These are phyloP conservation scores for Penicillium simplicissimum DNA, from an alignment of 495 filamentous ascomycete genomes.

Conservation along the genomic window DNA sequence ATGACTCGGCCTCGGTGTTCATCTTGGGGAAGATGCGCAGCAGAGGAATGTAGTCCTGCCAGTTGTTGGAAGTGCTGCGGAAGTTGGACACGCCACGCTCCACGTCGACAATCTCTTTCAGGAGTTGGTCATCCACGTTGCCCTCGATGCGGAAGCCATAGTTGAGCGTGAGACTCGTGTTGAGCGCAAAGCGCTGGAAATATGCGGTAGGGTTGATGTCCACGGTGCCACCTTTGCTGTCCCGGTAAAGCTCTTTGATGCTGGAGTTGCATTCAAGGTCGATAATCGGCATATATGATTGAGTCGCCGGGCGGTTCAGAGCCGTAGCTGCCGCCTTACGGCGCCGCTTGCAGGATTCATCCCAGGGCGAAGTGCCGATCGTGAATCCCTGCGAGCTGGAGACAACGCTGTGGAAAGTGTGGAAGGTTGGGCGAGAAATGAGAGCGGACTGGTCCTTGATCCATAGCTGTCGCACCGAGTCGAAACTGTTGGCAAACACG, in stretches of 20 bases:
- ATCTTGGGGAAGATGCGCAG: slow-evolving; percentile 57
- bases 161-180: slow-evolving; percentile 66
- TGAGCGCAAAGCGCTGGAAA: slow-evolving; percentile 67
- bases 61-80: slow-evolving; percentile 67
- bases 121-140: slow-evolving; percentile 56
- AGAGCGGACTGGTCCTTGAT: slow-evolving; percentile 71
- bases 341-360: slow-evolving; percentile 69
- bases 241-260: slow-evolving; percentile 63
- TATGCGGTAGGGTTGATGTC: slow-evolving; percentile 66
- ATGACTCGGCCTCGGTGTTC: slow-evolving; percentile 54
- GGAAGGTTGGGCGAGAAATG: slow-evolving; percentile 67
- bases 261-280: slow-evolving; percentile 65
- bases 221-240: slow-evolving; percentile 53
- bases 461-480: slow-evolving; percentile 67
- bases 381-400: slow-evolving; percentile 70
- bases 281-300: slow-evolving; percentile 72
- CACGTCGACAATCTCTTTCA: slow-evolving; percentile 63
- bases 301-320: slow-evolving; percentile 64
- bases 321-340: slow-evolving; percentile 71
- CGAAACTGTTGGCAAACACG: slow-evolving; percentile 69
- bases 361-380: slow-evolving; percentile 74
- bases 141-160: slow-evolving; percentile 65
- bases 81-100: slow-evolving; percentile 65
- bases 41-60: slow-evolving; percentile 69
- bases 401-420: slow-evolving; percentile 73